These are phyloP conservation scores for Linnemannia elongata DNA, from an alignment of 192 early-diverging fungal species.

Conservation along the genomic window DNA sequence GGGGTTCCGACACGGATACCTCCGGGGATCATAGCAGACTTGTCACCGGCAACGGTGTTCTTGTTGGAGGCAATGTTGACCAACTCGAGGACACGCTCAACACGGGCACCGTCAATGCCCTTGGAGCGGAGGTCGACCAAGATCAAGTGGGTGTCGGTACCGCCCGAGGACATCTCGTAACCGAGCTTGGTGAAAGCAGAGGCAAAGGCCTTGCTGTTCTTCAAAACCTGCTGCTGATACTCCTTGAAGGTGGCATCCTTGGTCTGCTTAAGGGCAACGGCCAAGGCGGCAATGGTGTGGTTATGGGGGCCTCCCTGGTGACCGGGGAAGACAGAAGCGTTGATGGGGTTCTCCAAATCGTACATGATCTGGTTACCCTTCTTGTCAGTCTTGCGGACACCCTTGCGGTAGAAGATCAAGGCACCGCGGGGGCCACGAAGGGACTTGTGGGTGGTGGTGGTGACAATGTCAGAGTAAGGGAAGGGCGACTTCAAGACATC, in stretches of 20 bases:
- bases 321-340: slow-evolving; percentile 97
- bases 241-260: slow-evolving; percentile 87
- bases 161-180: slow-evolving; percentile 90
- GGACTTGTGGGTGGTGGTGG: slow-evolving; percentile 99
- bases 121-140: slow-evolving; percentile 88
- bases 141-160: slow-evolving; percentile 96
- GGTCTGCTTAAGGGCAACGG: slow-evolving; percentile 95
- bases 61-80: slow-evolving; percentile 99
- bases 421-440: slow-evolving; percentile 98
- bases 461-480: slow-evolving; percentile 95
- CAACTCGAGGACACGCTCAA: slow-evolving; percentile 95
- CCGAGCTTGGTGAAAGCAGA: slow-evolving; percentile 75
- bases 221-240: slow-evolving; percentile 93
- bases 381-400: slow-evolving; percentile 87
- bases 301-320: slow-evolving; percentile 99
- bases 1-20: slow-evolving; percentile 96
- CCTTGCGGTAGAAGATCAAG: slow-evolving; percentile 99
- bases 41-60: slow-evolving; percentile 99
- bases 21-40: slow-evolving; percentile 91
- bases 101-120: slow-evolving; percentile 94
- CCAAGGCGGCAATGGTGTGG: slow-evolving; percentile 96
- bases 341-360: slow-evolving; percentile 96
- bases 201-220: slow-evolving; percentile 93
- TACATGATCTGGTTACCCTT: slow-evolving; percentile 92
- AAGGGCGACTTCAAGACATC: slow-evolving; percentile 91